phyloP scores from a whole-genome alignment of 305 asterid species.

The Plantago coronopus region DNA sequence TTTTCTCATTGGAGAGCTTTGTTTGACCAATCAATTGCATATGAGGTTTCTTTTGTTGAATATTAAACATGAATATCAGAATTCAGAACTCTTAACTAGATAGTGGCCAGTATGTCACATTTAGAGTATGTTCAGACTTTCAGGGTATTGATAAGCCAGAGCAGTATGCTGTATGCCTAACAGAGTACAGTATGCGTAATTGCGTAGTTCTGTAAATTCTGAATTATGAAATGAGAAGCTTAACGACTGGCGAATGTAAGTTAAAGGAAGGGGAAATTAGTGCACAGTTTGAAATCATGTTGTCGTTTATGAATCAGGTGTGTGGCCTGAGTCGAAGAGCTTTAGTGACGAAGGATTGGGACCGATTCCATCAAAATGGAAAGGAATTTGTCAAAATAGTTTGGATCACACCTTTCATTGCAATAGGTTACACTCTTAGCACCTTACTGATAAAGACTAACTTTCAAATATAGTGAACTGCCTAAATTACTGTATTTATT shows the following conservation, averaged over 20 bases:
- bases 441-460: conserved; percentile 12
- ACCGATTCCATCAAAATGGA: conserved; percentile 78
- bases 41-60: conserved; percentile 25
- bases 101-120: too few species aligned
- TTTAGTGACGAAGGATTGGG: conserved; percentile 62
- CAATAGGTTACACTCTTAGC: conserved; percentile 50
- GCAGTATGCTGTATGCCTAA: too few species aligned
- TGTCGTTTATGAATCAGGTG: conserved; percentile 40
- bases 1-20: conserved; percentile 26
- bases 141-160: too few species aligned
- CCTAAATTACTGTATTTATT: neutral
- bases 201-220: too few species aligned
- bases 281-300: neutral
- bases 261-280: neutral
- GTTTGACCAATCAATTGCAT: conserved; percentile 27
- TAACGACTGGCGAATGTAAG: neutral
- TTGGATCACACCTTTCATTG: conserved; percentile 63
- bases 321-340: conserved; percentile 82
- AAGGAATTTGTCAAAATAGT: conserved; percentile 71
- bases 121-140: too few species aligned
- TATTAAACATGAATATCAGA: conserved; percentile 19
- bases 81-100: too few species aligned
- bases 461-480: neutral
- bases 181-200: too few species aligned
- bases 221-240: neutral